Evolutionary conservation across 805 yeast species (phyloP), one percentile per base, ranked within the genome.

Genomic region (Zygosaccharomyces lentus): DNA sequence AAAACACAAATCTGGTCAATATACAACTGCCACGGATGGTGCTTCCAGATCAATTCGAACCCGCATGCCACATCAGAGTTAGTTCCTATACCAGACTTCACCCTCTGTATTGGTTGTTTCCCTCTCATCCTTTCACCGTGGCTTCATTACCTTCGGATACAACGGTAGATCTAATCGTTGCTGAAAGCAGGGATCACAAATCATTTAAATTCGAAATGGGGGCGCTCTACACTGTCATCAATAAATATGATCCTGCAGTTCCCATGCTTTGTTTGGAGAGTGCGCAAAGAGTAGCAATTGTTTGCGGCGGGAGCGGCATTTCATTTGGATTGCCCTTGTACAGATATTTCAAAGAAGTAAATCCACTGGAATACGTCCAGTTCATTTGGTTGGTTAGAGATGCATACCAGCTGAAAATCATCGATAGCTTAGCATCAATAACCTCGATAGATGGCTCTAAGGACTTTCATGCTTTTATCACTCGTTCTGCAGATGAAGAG

Each of bases 291-390:
- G 74, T 80, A 1, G 59, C 69, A 12, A 71, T 84, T 15, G 69
- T 84, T 1, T 77, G 82, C 51, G 91, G 90, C 10, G 93, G 93
- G 0, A 77, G 87, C 1, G 90, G 91, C 1, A 74, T 84, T 9
- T 80, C 89, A 0, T 75, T 75, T 44, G 84, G 82, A 3, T 50
- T 81, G 8, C 81, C 85, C 0, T 34, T 81, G 1, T 75, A 70
- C 55, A 70, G 71, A 38, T 65, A 72, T 46, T 55, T 60, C 39
- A 42, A 45, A 10, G 47, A 49, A 30, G 19, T 34, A 27, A 27
- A 38, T 15, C 50, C 50, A 8, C 47, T 48, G 25, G 51, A 48
- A 43, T 70, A 51, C 38, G 55, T 76, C 1, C 66, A 68, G 17
- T 58, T 82, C 42, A 61, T 75, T 6, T 84, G 91, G 91, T 66